Base-by-base conservation (phyloP, 73 alveolate genomes). In the Tetrahymena thermophila region DNA sequence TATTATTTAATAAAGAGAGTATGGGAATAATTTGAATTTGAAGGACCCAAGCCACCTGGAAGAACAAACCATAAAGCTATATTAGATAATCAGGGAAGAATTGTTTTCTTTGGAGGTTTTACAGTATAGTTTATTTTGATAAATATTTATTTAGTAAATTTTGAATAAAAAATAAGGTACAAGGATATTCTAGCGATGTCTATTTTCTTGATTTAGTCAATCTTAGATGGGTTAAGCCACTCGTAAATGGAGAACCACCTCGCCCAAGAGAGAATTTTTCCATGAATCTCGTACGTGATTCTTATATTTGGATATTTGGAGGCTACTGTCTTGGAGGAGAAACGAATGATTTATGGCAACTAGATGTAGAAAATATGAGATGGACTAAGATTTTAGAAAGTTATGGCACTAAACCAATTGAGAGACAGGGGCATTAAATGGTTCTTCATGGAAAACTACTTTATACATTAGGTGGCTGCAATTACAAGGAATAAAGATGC, bases 211-310 rank as follows among this genome's bases (percentile, higher is more conserved):
- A 95, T 93, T 50, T 95, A 42, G 95, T 95, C n/a, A 95, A 95
- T 89, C 56, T 85, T 19, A 95, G 97, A 95, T 95, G 97, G 97
- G 97, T 94, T 14, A 95, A 95, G 85, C 97, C 97, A 37, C 34
- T 94, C 9, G 83, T 93, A 4, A 94, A 94, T 50, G 97, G 97
- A 56, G 97, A 95, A 34, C 50, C 94, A 10, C 97, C 97, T 35
- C n/a, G 71, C n/a, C 95, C 95, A 11, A 95, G 97, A 95, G 97
- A 95, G 34, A 95, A 94, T 95, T 89, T 85, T 28, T 43, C 94
- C 8, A 95, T 95, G 97, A 50, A 71, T 43, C 93, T 85, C 7
- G 13, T 71, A 38, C 95, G 94, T 89, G 95, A 95, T 95, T 85
- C 94, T 3, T n/a, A 40, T 35, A 38, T 93, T 43, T 95, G 84